Evolutionary conservation across 352 stramenopile genomes (phyloP), one percentile per base, ranked within the genome.

Genomic region (Phytophthora pini): DNA sequence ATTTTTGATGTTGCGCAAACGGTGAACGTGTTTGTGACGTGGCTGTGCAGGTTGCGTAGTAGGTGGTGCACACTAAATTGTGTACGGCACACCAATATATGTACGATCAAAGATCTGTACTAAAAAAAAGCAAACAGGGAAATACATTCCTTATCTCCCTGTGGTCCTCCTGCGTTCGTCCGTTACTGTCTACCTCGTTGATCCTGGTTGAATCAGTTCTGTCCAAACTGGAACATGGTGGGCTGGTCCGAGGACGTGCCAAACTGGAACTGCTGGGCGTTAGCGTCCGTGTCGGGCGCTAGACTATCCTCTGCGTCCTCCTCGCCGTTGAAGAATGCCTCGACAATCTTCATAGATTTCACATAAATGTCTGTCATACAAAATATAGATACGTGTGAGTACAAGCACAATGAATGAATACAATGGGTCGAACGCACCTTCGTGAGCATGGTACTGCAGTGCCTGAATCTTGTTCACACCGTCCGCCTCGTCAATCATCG

Each of bases 381-480:
- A 41, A 9, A 66, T 43, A 83, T 56, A 56, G 24, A 2, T 26
- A 26, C 24, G 24, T 26, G 79, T 83, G 27, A 56, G 56, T 56
- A 43, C n/a, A 51, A 44, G 36, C 48, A 24, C 22, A 41, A 1
- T 80, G 22, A 60, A 46, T 29, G 72, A 54, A 82, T 65, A 26
- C 1, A 70, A 44, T 79, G 15, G 12, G 2, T 43, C 24, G 15
- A 53, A 92, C 82, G 58, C 97, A 99, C 77, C 92, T 84, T 99
- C 93, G 71, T 99, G 98, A 59, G 96, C 90, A 70, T 99, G 97
- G 73, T 98, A 98, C 80, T 99, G 97, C 34, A 99, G 84, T 44
- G 98, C 89, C 79, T 99, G 96, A 67, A 99, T 98, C 80, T 99
- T 99, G 72, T 91, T 96, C 51, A 99, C 89, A 74, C 97, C 97